phyloP scores from a whole-genome alignment of 768 basidiomycete genomes.

The Pseudohyphozyma bogoriensis region DNA sequence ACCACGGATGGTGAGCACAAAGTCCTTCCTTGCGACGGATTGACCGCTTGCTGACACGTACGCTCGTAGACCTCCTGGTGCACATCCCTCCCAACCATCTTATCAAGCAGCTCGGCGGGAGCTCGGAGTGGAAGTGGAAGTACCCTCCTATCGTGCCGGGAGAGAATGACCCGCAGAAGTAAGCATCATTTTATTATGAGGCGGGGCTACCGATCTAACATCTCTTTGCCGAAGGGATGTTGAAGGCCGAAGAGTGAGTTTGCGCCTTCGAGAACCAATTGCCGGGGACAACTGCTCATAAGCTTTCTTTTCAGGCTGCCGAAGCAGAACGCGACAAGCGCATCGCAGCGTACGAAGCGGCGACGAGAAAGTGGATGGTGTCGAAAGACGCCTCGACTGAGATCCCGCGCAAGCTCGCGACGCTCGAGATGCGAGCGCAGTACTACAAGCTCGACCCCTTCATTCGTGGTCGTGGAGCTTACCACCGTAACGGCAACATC shows the following conservation, averaged over 20 bases:
- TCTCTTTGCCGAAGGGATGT: neutral
- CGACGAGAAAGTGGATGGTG: slow-evolving; percentile 23
- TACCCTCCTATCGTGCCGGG: slow-evolving; percentile 26
- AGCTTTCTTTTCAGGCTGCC: slow-evolving; percentile 6
- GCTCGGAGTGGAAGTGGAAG: slow-evolving; percentile 27
- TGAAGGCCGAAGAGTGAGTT: slow-evolving; percentile 8
- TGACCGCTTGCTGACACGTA: too few species aligned
- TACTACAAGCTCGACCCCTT: slow-evolving; percentile 28
- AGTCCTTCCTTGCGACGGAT: too few species aligned
- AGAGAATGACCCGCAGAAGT: slow-evolving; percentile 25
- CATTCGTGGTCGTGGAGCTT: slow-evolving; percentile 21
- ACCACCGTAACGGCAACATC: slow-evolving; percentile 11
- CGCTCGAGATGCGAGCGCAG: slow-evolving; percentile 25
- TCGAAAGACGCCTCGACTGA: neutral
- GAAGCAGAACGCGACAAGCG: slow-evolving; percentile 7
- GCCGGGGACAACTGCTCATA: too few species aligned
- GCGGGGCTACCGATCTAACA: neutral
- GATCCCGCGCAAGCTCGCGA: slow-evolving; percentile 9
- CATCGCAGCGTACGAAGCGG: slow-evolving; percentile 14
- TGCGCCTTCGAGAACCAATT: neutral
- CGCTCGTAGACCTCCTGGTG: slow-evolving; percentile 7
- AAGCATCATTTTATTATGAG: too few species aligned
- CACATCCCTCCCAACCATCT: slow-evolving; percentile 22
- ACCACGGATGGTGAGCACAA: too few species aligned
- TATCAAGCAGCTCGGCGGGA: slow-evolving; percentile 26